These are phyloP conservation scores for Microbotryum violaceum DNA, from an alignment of 1,284 basidiomycete genomes.

Conservation along the genomic window DNA sequence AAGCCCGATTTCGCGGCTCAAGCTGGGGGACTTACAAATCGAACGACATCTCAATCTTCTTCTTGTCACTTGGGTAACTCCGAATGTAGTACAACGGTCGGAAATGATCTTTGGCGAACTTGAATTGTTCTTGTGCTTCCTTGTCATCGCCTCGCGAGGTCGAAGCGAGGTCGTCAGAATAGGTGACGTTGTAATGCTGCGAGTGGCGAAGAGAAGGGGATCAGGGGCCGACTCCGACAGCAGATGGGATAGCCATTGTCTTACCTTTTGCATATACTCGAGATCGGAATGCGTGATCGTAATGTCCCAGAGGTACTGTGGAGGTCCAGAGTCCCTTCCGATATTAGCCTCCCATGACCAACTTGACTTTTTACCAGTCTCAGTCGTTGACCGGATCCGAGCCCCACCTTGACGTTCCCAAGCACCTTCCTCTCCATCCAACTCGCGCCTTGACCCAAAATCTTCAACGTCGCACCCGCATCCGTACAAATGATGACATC, in stretches of 20 bases:
- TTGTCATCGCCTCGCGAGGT: slow-evolving; percentile 41
- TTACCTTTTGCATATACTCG: slow-evolving; percentile 52
- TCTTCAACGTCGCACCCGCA: slow-evolving; percentile 53
- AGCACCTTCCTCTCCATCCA: slow-evolving; percentile 55
- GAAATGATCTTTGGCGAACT: slow-evolving; percentile 49
- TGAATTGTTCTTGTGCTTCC: slow-evolving; percentile 42
- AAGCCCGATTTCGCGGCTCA: too few species aligned
- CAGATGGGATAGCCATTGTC: background rate
- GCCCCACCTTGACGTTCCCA: slow-evolving; percentile 49
- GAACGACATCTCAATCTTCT: slow-evolving; percentile 58
- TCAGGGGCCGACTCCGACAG: slow-evolving; percentile 4
- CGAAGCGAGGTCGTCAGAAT: slow-evolving; percentile 43
- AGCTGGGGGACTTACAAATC: slow-evolving; percentile 17
- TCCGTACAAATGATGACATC: slow-evolving; percentile 55
- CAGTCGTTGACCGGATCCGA: too few species aligned
- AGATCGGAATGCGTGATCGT: slow-evolving; percentile 55
- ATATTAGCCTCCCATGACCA: background rate
- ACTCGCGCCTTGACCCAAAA: slow-evolving; percentile 52
- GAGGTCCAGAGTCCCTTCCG: slow-evolving; percentile 39
- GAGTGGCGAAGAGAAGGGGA: background rate
- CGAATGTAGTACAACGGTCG: slow-evolving; percentile 39
- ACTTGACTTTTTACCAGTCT: too few species aligned
- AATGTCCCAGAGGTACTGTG: slow-evolving; percentile 46
- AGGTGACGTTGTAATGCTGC: slow-evolving; percentile 49
- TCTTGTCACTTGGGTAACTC: slow-evolving; percentile 45